Conservation (phyloP, 192 early-diverging fungal species). For the Umbelopsis sp. region DNA sequence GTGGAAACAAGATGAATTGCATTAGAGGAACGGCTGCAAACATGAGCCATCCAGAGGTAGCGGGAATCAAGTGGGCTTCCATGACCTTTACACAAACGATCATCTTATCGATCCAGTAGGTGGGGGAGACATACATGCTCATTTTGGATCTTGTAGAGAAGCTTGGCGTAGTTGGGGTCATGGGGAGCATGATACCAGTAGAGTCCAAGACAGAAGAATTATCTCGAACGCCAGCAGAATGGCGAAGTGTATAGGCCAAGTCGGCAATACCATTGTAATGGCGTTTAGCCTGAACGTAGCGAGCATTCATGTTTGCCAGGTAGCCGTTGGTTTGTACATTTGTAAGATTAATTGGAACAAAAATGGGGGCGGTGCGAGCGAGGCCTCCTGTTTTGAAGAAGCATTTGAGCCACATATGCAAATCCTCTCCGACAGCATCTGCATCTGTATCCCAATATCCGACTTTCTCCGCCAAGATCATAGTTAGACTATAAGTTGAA, state of each 20-base stretch:
- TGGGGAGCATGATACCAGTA: constrained; percentile 5
- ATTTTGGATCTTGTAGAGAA: constrained; percentile 15
- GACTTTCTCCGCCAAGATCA: constrained; percentile 71
- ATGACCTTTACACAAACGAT: constrained; percentile 45
- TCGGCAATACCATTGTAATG: constrained; percentile 79
- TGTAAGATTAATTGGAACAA: constrained; percentile 68
- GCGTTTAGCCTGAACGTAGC: constrained; percentile 72
- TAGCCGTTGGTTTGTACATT: constrained; percentile 60
- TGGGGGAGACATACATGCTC: constrained; percentile 30
- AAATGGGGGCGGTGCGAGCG: constrained; percentile 70
- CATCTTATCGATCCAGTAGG: constrained; percentile 43
- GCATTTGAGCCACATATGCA: constrained; percentile 84
- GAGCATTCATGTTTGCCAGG: constrained; percentile 53
- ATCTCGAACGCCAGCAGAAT: constrained; percentile 22
- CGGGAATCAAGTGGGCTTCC: constrained; percentile 55
- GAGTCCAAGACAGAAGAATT: constrained; percentile 12
- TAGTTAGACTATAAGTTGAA: constrained; percentile 74
- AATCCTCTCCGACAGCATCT: constrained; percentile 81
- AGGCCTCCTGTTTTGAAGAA: constrained; percentile 72
- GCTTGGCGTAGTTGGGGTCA: constrained; percentile 1
- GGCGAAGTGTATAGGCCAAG: constrained; percentile 58
- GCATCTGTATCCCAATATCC: constrained; percentile 79
- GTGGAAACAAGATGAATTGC: constrained; percentile 47
- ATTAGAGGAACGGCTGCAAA: constrained; percentile 52
- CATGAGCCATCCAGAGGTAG: constrained; percentile 59